Conservation (phyloP, 768 basidiomycete species). For the Leccinum uliginosum region DNA sequence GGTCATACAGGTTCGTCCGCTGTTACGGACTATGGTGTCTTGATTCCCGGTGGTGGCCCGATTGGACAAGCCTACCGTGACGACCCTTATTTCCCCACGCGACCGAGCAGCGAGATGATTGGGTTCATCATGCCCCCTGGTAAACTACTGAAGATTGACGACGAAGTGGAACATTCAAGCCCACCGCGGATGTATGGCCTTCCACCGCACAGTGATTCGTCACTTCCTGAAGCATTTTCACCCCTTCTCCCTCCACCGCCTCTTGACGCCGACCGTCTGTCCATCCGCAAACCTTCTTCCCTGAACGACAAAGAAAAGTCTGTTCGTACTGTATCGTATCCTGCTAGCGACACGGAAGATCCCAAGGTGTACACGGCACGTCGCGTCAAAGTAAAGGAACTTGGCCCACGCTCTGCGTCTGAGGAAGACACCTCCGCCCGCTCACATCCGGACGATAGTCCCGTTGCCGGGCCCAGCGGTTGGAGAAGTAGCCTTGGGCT, state of each 20-base stretch:
- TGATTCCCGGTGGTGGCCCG: slow-evolving; percentile 30
- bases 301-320: slow-evolving; percentile 33
- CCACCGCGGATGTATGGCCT: slow-evolving; percentile 29
- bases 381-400: slow-evolving; percentile 37
- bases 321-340: slow-evolving; percentile 30
- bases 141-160: slow-evolving; percentile 32
- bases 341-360: slow-evolving; percentile 31
- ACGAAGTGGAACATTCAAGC: slow-evolving; percentile 26
- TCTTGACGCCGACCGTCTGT: slow-evolving; percentile 31
- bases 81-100: slow-evolving; percentile 19
- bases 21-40: slow-evolving; percentile 33
- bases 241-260: slow-evolving; percentile 39
- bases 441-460: slow-evolving; percentile 12
- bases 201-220: slow-evolving; percentile 18
- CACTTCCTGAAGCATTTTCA: slow-evolving; percentile 26
- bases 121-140: slow-evolving; percentile 36
- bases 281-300: slow-evolving; percentile 22
- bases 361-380: slow-evolving; percentile 33
- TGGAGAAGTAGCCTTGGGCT: slow-evolving; percentile 42
- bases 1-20: slow-evolving; percentile 39
- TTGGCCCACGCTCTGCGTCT: slow-evolving; percentile 23
- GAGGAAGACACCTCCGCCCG: slow-evolving; percentile 16
- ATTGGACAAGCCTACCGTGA: slow-evolving; percentile 31
- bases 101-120: slow-evolving; percentile 29
- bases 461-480: slow-evolving; percentile 26